A percentile compares a stretch with the other conserved stretches of the same genome.
Evolutionary conservation across 148 eudicot genomes (phyloP).

Genomic region (Salicornia ramosissima): DNA sequence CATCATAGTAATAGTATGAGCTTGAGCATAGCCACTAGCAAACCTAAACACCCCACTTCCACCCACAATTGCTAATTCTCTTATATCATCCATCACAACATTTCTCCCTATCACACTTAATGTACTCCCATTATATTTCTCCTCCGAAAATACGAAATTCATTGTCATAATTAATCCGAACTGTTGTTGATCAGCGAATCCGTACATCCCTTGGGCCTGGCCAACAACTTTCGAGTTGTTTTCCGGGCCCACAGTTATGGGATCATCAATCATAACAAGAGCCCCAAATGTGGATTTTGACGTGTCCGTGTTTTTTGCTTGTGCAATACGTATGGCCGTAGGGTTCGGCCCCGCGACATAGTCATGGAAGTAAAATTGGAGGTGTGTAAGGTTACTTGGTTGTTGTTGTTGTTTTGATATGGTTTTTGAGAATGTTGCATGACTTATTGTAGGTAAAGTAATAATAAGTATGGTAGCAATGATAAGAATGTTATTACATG

Average conservation of each 20-base stretch:
- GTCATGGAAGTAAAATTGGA: conserved; percentile 44
- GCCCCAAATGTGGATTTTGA: conserved; percentile 24
- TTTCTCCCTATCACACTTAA: conserved; percentile 34
- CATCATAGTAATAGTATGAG: conserved; percentile 28
- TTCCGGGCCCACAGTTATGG: conserved; percentile 28
- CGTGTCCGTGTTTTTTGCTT: conserved; percentile 13
- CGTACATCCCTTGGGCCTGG: conserved; percentile 37
- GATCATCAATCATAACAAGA: conserved; percentile 34
- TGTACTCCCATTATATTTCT: conserved; percentile 36
- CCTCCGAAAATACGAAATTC: conserved; percentile 30
- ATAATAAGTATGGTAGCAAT: not conserved
- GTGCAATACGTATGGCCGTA: conserved; percentile 26
- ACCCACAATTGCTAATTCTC: conserved; percentile 39
- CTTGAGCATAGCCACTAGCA: conserved; percentile 36
- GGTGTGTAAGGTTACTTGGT: conserved; percentile 23
- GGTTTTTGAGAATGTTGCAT: conserved; percentile 15
- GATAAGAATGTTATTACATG: not conserved
- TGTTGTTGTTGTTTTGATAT: conserved; percentile 9
- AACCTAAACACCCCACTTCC: conserved; percentile 39
- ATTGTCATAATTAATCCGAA: conserved; percentile 19
- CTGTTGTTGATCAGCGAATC: conserved; percentile 25
- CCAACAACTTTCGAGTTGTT: conserved; percentile 31
- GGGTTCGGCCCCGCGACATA: conserved; percentile 28
- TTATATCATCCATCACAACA: conserved; percentile 12
- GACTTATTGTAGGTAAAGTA: not conserved